Evolutionary conservation across 352 stramenopile genomes (phyloP), one percentile per base, ranked within the genome.

Genomic region (Phytophthora litchii): DNA sequence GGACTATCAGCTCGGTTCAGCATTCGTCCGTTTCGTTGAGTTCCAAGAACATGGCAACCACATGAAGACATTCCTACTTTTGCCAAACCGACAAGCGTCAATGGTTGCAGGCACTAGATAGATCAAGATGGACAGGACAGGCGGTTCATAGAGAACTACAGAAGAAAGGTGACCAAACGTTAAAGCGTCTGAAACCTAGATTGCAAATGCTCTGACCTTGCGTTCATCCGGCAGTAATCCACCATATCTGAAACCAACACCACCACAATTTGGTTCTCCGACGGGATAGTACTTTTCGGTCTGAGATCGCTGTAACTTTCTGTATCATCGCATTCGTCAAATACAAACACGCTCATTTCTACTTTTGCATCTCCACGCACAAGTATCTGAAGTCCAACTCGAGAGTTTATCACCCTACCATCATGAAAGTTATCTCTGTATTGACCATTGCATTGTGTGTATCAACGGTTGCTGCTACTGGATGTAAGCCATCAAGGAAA

Each of bases 231-330:
- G 50, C 38, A 58, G 25, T 38, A 29, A 54, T 25, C 13, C 11
- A 46, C 35, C 48, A 42, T 12, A 40, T 65, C 57, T 65, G 57
- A 60, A 65, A 65, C 41, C 21, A 64, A 54, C 19, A 20, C 11
- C 12, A 4, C 11, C 6, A 4, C 29, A 34, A 50, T 7, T 32
- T 7, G 9, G 17, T 44, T 25, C 38, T 19, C 23, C 23, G 16
- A 44, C 38, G 10, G 23, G 6, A 16, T 19, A 44, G 38, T 16
- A 12, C 38, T 44, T 34, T 34, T 34, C 6, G 29, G 29, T 9
- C 10, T 3, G 29, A 34, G 29, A 34, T 34, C 3, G 7, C 10
- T 12, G 29, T 23, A 11, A 43, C 37, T n/a, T n/a, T n/a, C n/a
- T n/a, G n/a, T 27, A 27, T 27, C 44, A 31, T 40, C 12, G 27